phyloP scores from a whole-genome alignment of 2,329 filamentous ascomycete genomes.

The Penicillium vulpinum region DNA sequence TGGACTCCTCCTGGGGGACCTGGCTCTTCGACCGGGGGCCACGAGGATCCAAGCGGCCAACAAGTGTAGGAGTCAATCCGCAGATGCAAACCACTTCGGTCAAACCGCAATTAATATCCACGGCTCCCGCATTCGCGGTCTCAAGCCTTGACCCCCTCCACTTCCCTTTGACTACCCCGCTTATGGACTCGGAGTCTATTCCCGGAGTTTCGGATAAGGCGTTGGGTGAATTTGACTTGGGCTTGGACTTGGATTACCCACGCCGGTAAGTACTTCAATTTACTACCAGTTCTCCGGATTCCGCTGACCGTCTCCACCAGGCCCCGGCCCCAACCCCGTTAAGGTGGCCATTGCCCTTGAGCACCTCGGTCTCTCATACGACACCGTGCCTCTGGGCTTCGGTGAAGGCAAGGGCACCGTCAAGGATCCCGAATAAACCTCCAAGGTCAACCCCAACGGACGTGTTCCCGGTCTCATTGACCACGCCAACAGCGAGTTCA shows the following conservation, averaged over 20 bases:
- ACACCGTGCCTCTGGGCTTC: constrained; percentile 1
- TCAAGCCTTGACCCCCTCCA: too few species aligned
- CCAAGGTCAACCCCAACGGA: constrained; percentile 28
- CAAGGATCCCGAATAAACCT: constrained; percentile 1
- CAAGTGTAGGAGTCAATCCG: neutral
- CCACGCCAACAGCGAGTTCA: constrained; percentile 48
- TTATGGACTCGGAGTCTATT: too few species aligned
- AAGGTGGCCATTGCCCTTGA: constrained; percentile 2
- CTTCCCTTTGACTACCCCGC: too few species aligned
- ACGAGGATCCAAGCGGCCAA: neutral
- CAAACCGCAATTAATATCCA: neutral
- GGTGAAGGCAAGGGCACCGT: constrained; percentile 1
- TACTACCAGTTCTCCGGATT: neutral
- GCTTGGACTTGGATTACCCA: neutral
- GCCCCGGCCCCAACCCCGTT: constrained; percentile 31
- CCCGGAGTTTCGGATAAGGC: too few species aligned
- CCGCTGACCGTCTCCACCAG: neutral
- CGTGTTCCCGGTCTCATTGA: constrained; percentile 46
- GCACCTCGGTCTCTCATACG: neutral
- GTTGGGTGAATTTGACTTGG: too few species aligned
- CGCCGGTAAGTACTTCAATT: neutral
- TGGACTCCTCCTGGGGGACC: neutral
- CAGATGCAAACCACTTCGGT: neutral
- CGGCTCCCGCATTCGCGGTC: too few species aligned
- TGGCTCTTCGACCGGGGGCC: neutral